A percentile compares a stretch with the other conserved stretches of the same genome.
Conservation (phyloP, 108 stramenopile genomes). For the Skeletonema menzelii region DNA sequence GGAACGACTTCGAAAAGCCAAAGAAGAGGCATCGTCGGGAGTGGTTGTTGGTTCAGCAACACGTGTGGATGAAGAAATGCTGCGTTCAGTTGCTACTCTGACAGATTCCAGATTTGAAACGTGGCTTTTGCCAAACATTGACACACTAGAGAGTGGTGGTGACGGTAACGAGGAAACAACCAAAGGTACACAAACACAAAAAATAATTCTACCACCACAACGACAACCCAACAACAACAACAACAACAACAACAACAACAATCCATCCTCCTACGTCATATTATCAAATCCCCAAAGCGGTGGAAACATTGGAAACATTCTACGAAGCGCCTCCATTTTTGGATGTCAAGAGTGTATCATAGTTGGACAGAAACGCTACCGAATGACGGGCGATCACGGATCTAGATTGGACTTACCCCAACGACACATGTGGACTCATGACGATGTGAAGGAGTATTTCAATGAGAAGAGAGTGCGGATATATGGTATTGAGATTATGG, state of each 20-base stretch:
- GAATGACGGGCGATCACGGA: conserved; percentile 20
- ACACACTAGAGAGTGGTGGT: no score
- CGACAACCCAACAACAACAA: conserved; percentile 4
- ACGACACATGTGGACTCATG: conserved; percentile 24
- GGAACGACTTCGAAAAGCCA: conserved; percentile 3
- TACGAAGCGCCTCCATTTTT: conserved; percentile 24
- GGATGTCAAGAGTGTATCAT: conserved; percentile 19
- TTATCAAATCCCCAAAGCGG: conserved; percentile 20
- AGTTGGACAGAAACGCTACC: conserved; percentile 18
- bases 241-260: neutral
- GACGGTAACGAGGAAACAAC: neutral
- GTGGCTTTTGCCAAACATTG: neutral
- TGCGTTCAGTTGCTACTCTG: conserved; percentile 12
- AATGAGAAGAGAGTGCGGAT: conserved; percentile 9
- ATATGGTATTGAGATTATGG: conserved; percentile 29
- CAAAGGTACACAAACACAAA: neutral
- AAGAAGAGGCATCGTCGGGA: neutral
- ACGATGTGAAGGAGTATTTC: conserved; percentile 8
- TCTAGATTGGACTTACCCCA: conserved; percentile 19
- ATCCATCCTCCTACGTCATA: conserved; percentile 12
- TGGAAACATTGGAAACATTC: conserved; percentile 23
- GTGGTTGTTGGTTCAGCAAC: neutral
- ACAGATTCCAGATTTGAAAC: conserved; percentile 22
- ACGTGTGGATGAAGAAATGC: conserved; percentile 15
- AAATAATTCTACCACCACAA: neutral